Percentiles rank a stretch among this genome's conserved stretches.
These are phyloP conservation scores for Nigrospora osmanthi DNA, from an alignment of 2,329 filamentous ascomycete species.

Conservation along the genomic window DNA sequence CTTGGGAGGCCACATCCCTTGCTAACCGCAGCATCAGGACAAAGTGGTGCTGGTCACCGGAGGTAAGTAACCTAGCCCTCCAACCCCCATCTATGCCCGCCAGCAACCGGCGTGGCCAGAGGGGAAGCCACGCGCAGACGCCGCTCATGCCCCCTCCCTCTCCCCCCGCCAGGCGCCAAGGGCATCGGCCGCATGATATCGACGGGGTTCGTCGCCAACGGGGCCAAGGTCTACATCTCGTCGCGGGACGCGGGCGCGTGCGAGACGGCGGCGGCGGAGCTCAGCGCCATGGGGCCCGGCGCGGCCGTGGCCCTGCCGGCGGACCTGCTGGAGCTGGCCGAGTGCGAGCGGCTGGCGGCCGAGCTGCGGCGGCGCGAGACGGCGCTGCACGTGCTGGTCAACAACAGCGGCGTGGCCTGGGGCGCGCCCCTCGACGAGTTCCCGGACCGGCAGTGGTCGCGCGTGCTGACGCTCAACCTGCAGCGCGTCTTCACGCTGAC, in stretches of 20 bases:
- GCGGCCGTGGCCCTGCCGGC: slow-evolving; percentile 50
- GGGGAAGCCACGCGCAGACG: too few species aligned
- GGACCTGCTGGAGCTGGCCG: slow-evolving; percentile 54
- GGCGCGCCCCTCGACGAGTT: slow-evolving; percentile 51
- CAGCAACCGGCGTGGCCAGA: too few species aligned
- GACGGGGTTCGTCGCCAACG: slow-evolving; percentile 56
- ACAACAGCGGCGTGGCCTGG: slow-evolving; percentile 61
- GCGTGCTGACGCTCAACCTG: slow-evolving; percentile 56
- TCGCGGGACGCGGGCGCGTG: slow-evolving; percentile 55
- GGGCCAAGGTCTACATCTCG: slow-evolving; percentile 57
- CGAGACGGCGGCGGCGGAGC: slow-evolving; percentile 43
- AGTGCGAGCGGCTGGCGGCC: slow-evolving; percentile 43
- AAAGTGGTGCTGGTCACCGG: slow-evolving; percentile 54
- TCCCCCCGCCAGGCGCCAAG: slow-evolving; percentile 39
- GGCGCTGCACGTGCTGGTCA: slow-evolving; percentile 54
- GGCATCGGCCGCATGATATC: slow-evolving; percentile 64
- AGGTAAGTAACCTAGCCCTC: too few species aligned
- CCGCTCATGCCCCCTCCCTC: too few species aligned
- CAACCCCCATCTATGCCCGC: too few species aligned
- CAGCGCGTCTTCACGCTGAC: slow-evolving; percentile 63
- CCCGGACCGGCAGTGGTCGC: slow-evolving; percentile 49
- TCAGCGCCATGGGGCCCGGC: slow-evolving; percentile 45
- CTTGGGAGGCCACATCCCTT: not conserved
- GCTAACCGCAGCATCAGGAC: slow-evolving; percentile 24
- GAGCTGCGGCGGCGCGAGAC: slow-evolving; percentile 41